Evolutionary conservation across 2,329 filamentous ascomycete species (phyloP), one percentile per base, ranked within the genome.

Genomic region (Pseudocercospora fuligena): DNA sequence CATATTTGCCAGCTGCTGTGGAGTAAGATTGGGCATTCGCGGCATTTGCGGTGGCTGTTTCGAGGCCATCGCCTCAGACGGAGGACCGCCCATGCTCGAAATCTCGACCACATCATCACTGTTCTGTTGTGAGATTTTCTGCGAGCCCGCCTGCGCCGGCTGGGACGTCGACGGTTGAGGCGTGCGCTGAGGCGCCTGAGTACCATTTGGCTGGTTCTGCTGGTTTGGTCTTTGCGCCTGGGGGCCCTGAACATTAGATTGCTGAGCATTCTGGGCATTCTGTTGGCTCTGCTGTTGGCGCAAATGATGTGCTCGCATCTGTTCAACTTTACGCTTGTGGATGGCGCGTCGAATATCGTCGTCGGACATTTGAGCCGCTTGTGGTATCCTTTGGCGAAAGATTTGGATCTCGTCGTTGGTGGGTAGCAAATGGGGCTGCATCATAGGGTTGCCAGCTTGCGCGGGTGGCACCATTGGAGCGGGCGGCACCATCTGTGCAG

Each of bases 71-170:
- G 79, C 77, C 69, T 79, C 79, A 12, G 78, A 74, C 9, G 66
- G 69, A 27, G 53, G 46, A 25, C 61, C 64, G 19, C 68, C 43
- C 29, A 66, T 75, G 59, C 74, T 79, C 11, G 74, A 75, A 47
- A 78, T 76, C 61, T 83, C 81, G 23, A 76, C 68, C 14, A 78
- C 73, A 69, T 84, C 82, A 23, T 83, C 81, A 61, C 77, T 80
- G 9, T 78, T 40, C 25, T 66, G 65, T 33, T 72, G 71, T 27
- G 67, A 61, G 47, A 74, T 60, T 64, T 73, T 73, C 60, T 72
- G 72, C 56, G 68, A 67, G 5, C 51, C 62, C 47, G 64, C 70
- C 47, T 62, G 63, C 66, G 69, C 69, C 47, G 73, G 49, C 54
- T 80, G 78, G n/a, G 56, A 53, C 27, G 63, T n/a, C 8, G 66